These are phyloP conservation scores for Aspergillus sp. DNA, from an alignment of 2,329 filamentous ascomycete genomes.

Conservation along the genomic window DNA sequence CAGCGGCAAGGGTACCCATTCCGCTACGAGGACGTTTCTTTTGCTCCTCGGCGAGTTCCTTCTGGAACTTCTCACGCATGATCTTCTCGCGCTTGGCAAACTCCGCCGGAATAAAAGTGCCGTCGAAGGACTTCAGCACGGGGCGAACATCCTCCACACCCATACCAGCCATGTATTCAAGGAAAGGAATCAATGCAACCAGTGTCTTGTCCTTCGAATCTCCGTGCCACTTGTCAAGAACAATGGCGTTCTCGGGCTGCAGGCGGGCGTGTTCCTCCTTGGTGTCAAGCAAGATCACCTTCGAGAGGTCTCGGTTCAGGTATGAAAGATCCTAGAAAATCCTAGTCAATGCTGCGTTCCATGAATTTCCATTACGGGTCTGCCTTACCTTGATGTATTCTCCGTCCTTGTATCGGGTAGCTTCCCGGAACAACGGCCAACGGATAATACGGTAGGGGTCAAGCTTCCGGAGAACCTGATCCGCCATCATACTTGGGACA, in stretches of 20 bases:
- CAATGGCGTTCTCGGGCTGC: slow-evolving; percentile 94
- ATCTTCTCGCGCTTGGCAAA: slow-evolving; percentile 85
- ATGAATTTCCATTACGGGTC: slow-evolving; percentile 74
- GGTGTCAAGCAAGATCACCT: slow-evolving; percentile 92
- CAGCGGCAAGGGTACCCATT: slow-evolving; percentile 63
- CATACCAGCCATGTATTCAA: slow-evolving; percentile 96
- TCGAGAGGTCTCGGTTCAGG: slow-evolving; percentile 90
- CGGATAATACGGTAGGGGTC: slow-evolving; percentile 94
- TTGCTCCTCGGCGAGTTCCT: slow-evolving; percentile 66
- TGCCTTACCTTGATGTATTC: slow-evolving; percentile 88
- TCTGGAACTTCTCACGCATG: slow-evolving; percentile 78
- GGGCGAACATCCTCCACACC: slow-evolving; percentile 81
- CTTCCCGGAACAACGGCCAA: slow-evolving; percentile 92
- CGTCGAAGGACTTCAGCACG: slow-evolving; percentile 81
- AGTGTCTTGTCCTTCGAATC: slow-evolving; percentile 78
- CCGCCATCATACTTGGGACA: slow-evolving; percentile 75
- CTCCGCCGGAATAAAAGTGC: slow-evolving; percentile 81
- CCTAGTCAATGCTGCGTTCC: slow-evolving; percentile 8
- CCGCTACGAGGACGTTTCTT: slow-evolving; percentile 57
- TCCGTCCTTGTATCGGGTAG: slow-evolving; percentile 93
- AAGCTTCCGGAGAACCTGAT: slow-evolving; percentile 85
- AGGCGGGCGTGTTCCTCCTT: slow-evolving; percentile 74
- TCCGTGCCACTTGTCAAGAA: slow-evolving; percentile 86
- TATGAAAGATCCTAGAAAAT: slow-evolving; percentile 79
- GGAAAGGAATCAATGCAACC: slow-evolving; percentile 86